Base-by-base conservation (phyloP, 1,284 basidiomycete species). In the Meripilus lineatus region DNA sequence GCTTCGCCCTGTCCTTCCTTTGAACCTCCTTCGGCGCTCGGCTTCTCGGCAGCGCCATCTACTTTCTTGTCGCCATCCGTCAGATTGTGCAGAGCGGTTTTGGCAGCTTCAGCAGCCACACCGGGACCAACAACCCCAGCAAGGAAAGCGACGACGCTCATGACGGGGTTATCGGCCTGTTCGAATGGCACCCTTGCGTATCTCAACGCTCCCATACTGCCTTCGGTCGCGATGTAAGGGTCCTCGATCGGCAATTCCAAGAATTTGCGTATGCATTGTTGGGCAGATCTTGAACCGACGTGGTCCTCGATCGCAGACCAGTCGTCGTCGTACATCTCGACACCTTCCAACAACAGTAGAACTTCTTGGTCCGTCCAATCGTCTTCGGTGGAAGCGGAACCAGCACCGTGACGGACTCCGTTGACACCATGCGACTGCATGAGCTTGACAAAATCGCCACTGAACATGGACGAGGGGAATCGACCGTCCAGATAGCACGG, bases 291-390 rank as follows among this genome's bases (percentile, higher is more conserved):
- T 18, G 92, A 92, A 11, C 85, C 89, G 37, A 99, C 93, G 61
- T 99, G 94, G 54, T 92, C 86, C 50, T 93, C 85, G 47, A 99
- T 84, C 28, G 82, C 79, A 22, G 82, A 83, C 95, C 94, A 99
- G 61, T 98, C 95, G 60, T 98, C 95, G 53, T 97, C 92, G 63
- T 86, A 93, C 91, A 99, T 95, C 67, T 99, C 95, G 40, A 99
- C 80, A 14, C 87, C 96, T 66, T 99, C 95, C 15, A 99, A 75
- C 13, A 99, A 72, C 2, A 91, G 68, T 11, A 99, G 67, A 15
- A 88, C 77, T 66, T 99, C 96, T 60, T 93, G 87, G 62, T 97
- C 93, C 3, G 81, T 77, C 96, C 96, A 99, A 52, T 87, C 84
- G 52, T 85, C 79, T 34, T 77, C 75, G 17, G 66, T 69, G 1